These are phyloP conservation scores for Kockiozyma suomiensis DNA, from an alignment of 805 yeast genomes.

Conservation along the genomic window DNA sequence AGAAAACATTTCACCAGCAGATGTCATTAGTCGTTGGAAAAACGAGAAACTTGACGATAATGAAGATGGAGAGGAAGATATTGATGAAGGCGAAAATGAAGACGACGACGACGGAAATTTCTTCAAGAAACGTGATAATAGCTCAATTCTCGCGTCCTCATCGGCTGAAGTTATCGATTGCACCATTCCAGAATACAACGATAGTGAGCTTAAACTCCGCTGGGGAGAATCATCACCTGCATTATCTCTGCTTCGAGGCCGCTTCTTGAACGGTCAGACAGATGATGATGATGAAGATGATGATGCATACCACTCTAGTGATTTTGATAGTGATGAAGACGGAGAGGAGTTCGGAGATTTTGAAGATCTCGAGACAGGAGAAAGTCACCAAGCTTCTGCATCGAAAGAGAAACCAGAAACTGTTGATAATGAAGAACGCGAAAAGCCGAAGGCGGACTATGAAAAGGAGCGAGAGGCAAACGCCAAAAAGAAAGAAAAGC, in stretches of 20 bases:
- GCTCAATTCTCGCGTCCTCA: slow-evolving; percentile 22
- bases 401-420: slow-evolving; percentile 42
- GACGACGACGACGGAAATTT: slow-evolving; percentile 32
- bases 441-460: slow-evolving; percentile 46
- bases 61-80: slow-evolving; percentile 46
- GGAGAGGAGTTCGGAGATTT: slow-evolving; percentile 52
- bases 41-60: slow-evolving; percentile 47
- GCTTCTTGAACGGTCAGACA: slow-evolving; percentile 31
- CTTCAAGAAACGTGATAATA: slow-evolving; percentile 41
- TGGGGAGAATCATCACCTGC: slow-evolving; percentile 29
- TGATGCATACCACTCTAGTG: slow-evolving; percentile 44
- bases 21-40: slow-evolving; percentile 72
- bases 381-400: slow-evolving; percentile 46
- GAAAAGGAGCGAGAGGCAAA: slow-evolving; percentile 78
- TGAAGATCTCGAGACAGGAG: slow-evolving; percentile 40
- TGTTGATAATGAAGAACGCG: slow-evolving; percentile 36
- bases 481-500: slow-evolving; percentile 85
- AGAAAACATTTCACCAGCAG: slow-evolving; percentile 73
- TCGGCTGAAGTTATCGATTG: slow-evolving; percentile 29
- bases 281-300: slow-evolving; percentile 42
- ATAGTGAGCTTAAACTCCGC: slow-evolving; percentile 30
- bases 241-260: slow-evolving; percentile 17
- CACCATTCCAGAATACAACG: slow-evolving; percentile 30
- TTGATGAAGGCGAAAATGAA: slow-evolving; percentile 13
- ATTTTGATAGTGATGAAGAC: slow-evolving; percentile 57